phyloP scores from a whole-genome alignment of 1,284 basidiomycete genomes.

The Amylostereum chailletii region DNA sequence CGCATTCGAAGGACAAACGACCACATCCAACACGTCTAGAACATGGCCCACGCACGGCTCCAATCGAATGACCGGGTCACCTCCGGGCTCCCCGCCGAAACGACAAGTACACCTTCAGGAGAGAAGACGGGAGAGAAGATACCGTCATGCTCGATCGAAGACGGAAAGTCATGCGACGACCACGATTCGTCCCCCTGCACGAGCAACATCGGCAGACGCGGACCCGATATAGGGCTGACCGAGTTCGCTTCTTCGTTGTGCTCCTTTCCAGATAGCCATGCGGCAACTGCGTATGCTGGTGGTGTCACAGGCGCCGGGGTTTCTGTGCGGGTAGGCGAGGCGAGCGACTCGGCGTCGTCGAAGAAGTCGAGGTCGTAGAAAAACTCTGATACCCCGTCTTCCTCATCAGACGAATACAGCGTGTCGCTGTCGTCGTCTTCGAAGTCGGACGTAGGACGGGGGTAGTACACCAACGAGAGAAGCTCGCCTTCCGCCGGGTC shows the following conservation, averaged over 20 bases:
- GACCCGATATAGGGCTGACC: background rate
- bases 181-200: background rate
- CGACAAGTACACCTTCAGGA: no score
- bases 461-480: conserved; percentile 13
- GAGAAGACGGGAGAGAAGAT: background rate
- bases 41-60: no score
- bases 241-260: background rate
- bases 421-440: conserved; percentile 1
- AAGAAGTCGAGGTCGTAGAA: background rate
- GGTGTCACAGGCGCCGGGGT: background rate
- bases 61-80: no score
- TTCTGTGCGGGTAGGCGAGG: background rate
- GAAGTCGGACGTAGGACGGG: background rate
- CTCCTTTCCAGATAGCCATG: background rate
- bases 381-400: no score
- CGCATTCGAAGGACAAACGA: no score
- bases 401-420: background rate
- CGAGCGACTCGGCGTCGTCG: background rate
- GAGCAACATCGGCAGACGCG: background rate
- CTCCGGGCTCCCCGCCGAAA: no score
- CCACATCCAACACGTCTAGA: no score
- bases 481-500: conserved; percentile 9
- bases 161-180: background rate
- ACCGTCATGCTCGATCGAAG: background rate
- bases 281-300: background rate